Evolutionary conservation across 2,329 filamentous ascomycete genomes (phyloP), one percentile per base, ranked within the genome.

Genomic region (Plectosphaerella plurivora): DNA sequence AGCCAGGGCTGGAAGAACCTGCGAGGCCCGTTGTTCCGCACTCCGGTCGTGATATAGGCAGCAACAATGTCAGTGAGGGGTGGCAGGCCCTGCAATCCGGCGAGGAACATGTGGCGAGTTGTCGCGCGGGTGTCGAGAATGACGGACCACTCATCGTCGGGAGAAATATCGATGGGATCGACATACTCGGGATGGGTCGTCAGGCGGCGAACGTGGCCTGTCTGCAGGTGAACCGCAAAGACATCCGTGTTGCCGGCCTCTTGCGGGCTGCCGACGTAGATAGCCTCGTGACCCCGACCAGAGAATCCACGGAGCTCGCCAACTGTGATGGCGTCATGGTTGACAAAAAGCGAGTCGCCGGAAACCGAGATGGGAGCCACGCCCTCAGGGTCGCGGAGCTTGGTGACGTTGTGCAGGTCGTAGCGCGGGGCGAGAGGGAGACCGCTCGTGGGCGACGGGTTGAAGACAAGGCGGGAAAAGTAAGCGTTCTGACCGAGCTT

Each of bases 191-290:
- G 68, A 52, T 74, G 67, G 14, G 54, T 63, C 2, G 69, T 74
- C 1, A 74, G 57, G 0, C 71, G 65, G 7, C 68, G 65, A 10
- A 74, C 62, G 1, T 42, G 50, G 8, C 72, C 72, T 1, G 69
- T 73, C 3, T 51, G 51, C 3, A 73, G 53, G 37, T 73, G 58
- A 6, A 62, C 65, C 5, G 71, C 70, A 48, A 66, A 73, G 9
- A 73, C 59, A 52, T 74, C 72, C 52, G 73, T 68, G 36, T 73
- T 75, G 54, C 60, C 68, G 1, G 72, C 71, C 55, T 75, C 71
- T 4, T 45, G 50, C 1, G 68, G 59, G 28, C 60, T 63, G 8
- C 55, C 71, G 15, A 74, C 58, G 56, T 73, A 73, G 0, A 62
- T 67, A 12, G 71, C 61, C 51, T 73, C 69, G 5, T 60, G 57